Evolutionary conservation across 768 basidiomycete species (phyloP).

Genomic region (Lyophyllum semitale): DNA sequence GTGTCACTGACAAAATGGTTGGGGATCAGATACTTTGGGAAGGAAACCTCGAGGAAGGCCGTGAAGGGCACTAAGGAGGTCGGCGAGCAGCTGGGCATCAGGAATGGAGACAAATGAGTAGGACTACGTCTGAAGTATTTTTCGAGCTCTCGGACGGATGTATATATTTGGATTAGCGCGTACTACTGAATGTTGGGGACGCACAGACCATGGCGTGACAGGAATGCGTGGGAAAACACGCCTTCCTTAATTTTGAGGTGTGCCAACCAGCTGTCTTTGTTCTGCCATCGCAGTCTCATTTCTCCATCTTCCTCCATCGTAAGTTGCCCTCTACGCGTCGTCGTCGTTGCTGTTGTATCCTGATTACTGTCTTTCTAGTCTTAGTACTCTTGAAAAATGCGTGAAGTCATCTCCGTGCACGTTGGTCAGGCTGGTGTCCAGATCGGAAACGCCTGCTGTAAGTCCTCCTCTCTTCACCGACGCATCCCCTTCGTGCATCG

Average conservation of each 20-base stretch:
- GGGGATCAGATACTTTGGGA: slow-evolving; percentile 44
- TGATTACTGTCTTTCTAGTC: slow-evolving; percentile 25
- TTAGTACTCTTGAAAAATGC: slow-evolving; percentile 50
- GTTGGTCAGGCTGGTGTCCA: slow-evolving; percentile 97
- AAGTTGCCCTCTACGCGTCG: slow-evolving; percentile 30
- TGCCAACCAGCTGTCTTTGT: slow-evolving; percentile 46
- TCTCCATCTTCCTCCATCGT: slow-evolving; percentile 21
- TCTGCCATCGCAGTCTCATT: slow-evolving; percentile 43
- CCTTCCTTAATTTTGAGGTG: slow-evolving; percentile 39
- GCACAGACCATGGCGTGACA: slow-evolving; percentile 48
- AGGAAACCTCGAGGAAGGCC: slow-evolving; percentile 42
- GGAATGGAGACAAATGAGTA: slow-evolving; percentile 24
- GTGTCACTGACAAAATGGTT: slow-evolving; percentile 1
- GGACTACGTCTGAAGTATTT: slow-evolving; percentile 11
- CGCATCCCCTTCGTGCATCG: not conserved
- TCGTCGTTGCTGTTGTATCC: slow-evolving; percentile 8
- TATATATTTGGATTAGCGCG: not conserved
- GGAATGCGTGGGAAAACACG: slow-evolving; percentile 42
- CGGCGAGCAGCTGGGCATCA: slow-evolving; percentile 22
- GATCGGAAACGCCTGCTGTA: slow-evolving; percentile 95
- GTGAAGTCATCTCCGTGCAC: slow-evolving; percentile 95
- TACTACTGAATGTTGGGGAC: slow-evolving; percentile 17
- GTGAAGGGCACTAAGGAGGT: slow-evolving; percentile 21
- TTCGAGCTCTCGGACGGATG: not conserved
- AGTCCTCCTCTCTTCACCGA: slow-evolving; percentile 32